Evolutionary conservation across 192 early-diverging fungal genomes (phyloP).

Genomic region (Phlyctochytrium planicorne): DNA sequence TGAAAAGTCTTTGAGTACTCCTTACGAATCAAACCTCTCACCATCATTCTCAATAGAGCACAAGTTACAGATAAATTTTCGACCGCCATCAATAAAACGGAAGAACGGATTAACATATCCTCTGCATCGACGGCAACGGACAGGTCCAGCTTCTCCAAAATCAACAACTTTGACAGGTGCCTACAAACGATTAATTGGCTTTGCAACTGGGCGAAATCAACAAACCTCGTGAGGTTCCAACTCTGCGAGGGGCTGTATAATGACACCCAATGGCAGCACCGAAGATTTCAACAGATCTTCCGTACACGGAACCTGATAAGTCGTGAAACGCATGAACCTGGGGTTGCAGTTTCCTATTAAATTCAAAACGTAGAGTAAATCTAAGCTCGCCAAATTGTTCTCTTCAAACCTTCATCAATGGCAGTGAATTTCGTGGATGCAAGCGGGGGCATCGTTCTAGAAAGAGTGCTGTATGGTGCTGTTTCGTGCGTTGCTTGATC

Average conservation of each 20-base stretch:
- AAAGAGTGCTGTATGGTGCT: constrained; percentile 71
- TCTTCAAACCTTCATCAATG: constrained; percentile 90
- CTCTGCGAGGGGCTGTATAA: constrained; percentile 91
- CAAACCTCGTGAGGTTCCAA: constrained; percentile 70
- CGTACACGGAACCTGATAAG: constrained; percentile 80
- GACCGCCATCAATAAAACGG: constrained; percentile 85
- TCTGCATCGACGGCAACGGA: constrained; percentile 88
- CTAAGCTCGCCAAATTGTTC: constrained; percentile 5
- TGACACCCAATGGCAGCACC: constrained; percentile 80
- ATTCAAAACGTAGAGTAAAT: constrained; percentile 14
- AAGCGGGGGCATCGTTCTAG: constrained; percentile 71
- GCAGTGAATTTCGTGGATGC: constrained; percentile 76
- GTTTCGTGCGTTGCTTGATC: constrained; percentile 74
- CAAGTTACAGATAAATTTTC: constrained; percentile 91
- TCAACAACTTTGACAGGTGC: constrained; percentile 76
- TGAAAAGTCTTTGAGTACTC: background rate
- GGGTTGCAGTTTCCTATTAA: constrained; percentile 64
- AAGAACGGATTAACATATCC: constrained; percentile 93
- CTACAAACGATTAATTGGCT: constrained; percentile 17
- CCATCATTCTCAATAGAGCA: constrained; percentile 85
- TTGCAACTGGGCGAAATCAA: constrained; percentile 11
- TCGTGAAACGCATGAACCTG: constrained; percentile 85
- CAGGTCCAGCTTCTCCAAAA: constrained; percentile 81
- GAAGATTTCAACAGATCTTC: constrained; percentile 77
- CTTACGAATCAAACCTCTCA: constrained; percentile 17